Evolutionary conservation across 2,329 filamentous ascomycete genomes (phyloP).

Genomic region (Trichoderma sp.): DNA sequence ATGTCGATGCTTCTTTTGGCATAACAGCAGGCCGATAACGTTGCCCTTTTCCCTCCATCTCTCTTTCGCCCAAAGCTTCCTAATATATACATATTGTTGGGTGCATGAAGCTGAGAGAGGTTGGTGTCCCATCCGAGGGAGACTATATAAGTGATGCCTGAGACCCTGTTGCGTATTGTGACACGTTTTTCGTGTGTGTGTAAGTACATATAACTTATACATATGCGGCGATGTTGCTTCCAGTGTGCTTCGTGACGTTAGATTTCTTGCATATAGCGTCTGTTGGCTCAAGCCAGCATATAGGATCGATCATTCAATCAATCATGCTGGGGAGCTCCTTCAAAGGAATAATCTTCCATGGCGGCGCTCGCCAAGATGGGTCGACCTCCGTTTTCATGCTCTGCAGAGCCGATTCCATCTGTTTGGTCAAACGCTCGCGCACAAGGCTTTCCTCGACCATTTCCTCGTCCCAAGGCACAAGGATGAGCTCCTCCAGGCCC

Average conservation of each 20-base stretch:
- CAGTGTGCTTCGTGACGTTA: background rate
- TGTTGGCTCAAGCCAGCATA: background rate
- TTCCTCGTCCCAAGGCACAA: slow-evolving; percentile 43
- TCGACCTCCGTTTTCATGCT: slow-evolving; percentile 31
- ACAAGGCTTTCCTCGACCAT: slow-evolving; percentile 32
- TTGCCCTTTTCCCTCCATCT: background rate
- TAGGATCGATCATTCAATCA: slow-evolving; percentile 5
- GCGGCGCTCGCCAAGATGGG: slow-evolving; percentile 35
- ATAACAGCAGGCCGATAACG: background rate
- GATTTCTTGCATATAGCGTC: background rate
- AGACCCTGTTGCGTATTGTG: background rate
- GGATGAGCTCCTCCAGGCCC: slow-evolving; percentile 42
- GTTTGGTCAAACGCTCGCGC: slow-evolving; percentile 37
- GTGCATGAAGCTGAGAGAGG: background rate
- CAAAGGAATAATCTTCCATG: slow-evolving; percentile 40
- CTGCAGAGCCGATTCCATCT: slow-evolving; percentile 38
- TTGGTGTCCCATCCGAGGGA: background rate
- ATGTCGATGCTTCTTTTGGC: background rate
- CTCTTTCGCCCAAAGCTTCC: background rate
- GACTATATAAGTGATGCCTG: background rate
- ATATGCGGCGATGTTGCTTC: background rate
- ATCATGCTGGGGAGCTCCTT: slow-evolving; percentile 26
- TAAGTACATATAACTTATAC: background rate
- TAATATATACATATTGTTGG: background rate
- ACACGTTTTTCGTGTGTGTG: background rate